phyloP scores from a whole-genome alignment of 2,329 filamentous ascomycete species.

The Polychaeton citri region DNA sequence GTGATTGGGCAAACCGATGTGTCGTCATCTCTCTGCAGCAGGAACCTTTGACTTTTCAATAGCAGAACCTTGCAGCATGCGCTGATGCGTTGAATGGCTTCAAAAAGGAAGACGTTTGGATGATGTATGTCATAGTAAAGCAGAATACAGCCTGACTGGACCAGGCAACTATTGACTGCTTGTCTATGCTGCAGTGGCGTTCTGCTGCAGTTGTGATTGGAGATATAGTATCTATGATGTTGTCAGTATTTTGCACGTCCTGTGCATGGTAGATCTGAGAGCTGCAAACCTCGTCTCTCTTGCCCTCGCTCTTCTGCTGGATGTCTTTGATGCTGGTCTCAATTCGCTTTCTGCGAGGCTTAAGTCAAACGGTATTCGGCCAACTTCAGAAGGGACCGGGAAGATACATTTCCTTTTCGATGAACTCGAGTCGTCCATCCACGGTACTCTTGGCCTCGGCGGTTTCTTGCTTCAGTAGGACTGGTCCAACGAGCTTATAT shows the following conservation, averaged over 20 bases:
- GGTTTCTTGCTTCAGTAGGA: slow-evolving; percentile 89
- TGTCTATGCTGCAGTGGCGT: too few relatives aligned
- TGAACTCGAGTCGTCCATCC: slow-evolving; percentile 81
- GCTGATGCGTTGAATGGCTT: too few relatives aligned
- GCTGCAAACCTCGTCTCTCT: slow-evolving; percentile 48
- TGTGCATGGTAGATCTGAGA: slow-evolving; percentile 1
- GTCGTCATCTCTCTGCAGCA: too few relatives aligned
- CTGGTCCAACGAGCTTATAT: slow-evolving; percentile 89
- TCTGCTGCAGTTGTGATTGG: slow-evolving; percentile 28
- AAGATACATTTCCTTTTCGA: slow-evolving; percentile 82
- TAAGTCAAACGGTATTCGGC: slow-evolving; percentile 1
- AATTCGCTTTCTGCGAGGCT: slow-evolving; percentile 43
- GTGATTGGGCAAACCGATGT: too few relatives aligned
- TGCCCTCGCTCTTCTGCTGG: slow-evolving; percentile 50
- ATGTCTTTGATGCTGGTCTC: slow-evolving; percentile 52
- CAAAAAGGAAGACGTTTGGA: too few relatives aligned
- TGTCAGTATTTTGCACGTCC: slow-evolving; percentile 2
- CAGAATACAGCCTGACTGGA: too few relatives aligned
- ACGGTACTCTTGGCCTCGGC: slow-evolving; percentile 82
- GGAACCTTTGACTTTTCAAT: too few relatives aligned
- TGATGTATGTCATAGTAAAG: too few relatives aligned
- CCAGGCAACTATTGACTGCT: too few relatives aligned
- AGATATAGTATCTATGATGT: slow-evolving; percentile 29
- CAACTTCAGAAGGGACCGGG: neutral
- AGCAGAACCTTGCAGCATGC: too few relatives aligned